phyloP scores from a whole-genome alignment of 148 eudicot genomes.

The Vaccinium myrtillus region DNA sequence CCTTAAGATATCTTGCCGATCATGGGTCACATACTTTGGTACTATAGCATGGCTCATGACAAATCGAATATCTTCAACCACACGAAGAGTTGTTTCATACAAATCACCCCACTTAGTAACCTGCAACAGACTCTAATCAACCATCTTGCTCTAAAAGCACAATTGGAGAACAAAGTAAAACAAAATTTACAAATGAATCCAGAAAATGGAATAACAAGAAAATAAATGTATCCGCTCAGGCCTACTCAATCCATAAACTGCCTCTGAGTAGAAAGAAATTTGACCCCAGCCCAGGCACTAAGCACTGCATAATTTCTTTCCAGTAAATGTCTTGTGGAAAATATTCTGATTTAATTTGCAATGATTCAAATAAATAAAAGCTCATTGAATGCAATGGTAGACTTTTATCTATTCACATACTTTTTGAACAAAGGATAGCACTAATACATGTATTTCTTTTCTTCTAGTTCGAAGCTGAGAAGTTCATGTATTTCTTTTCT shows the following conservation, averaged over 20 bases:
- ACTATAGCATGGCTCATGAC: conserved; percentile 83
- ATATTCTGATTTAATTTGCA: neutral
- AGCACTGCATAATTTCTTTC: neutral
- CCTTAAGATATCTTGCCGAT: conserved; percentile 54
- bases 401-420: neutral
- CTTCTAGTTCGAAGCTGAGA: neutral
- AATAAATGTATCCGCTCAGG: neutral
- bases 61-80: conserved; percentile 87
- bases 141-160: neutral
- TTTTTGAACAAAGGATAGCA: neutral
- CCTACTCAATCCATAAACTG: conserved; percentile 9
- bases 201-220: conserved; percentile 1
- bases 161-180: neutral
- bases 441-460: neutral
- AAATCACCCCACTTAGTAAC: conserved; percentile 67
- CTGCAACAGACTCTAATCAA: conserved; percentile 44
- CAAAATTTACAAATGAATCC: neutral
- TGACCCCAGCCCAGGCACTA: neutral
- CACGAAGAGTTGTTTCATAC: conserved; percentile 73
- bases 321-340: neutral
- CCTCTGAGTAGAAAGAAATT: neutral
- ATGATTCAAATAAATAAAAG: neutral
- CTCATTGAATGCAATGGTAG: neutral
- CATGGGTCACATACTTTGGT: conserved; percentile 60
- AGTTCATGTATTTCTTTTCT: neutral